Percentiles rank a stretch among this genome's conserved stretches.
Conservation (phyloP, 2,329 filamentous ascomycete genomes). For the Diaporthe nobilis region DNA sequence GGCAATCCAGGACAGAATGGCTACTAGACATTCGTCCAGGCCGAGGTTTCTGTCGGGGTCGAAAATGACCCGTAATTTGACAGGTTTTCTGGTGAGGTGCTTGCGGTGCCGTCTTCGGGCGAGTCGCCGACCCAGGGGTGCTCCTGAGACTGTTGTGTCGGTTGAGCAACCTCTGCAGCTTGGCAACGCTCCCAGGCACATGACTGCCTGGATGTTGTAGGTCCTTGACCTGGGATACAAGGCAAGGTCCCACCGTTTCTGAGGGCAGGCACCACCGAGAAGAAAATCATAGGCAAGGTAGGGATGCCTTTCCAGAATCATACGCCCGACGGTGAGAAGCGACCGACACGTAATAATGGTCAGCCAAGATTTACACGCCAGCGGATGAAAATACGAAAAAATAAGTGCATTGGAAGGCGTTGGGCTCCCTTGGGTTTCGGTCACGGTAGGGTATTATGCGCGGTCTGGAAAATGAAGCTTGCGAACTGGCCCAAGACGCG, state of each 20-base stretch:
- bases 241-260: neutral
- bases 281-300: neutral
- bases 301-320: neutral
- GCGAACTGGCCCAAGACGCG: slow-evolving; percentile 10
- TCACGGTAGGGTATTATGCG: slow-evolving; percentile 22
- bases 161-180: neutral
- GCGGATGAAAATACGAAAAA: slow-evolving; percentile 33
- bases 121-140: neutral
- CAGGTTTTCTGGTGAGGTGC: neutral
- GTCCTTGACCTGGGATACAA: neutral
- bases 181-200: neutral
- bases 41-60: neutral
- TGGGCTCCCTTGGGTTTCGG: slow-evolving; percentile 28
- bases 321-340: neutral
- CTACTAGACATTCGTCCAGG: slow-evolving; percentile 45
- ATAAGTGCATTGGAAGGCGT: slow-evolving; percentile 41
- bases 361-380: slow-evolving; percentile 1
- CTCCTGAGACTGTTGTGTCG: neutral
- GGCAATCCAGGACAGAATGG: slow-evolving; percentile 66
- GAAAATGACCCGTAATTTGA: neutral
- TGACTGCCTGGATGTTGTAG: neutral
- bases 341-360: neutral
- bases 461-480: slow-evolving; percentile 30
- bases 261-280: neutral
- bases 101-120: neutral